These are phyloP conservation scores for Phoma sp. DNA, from an alignment of 2,329 filamentous ascomycete genomes.

Conservation along the genomic window DNA sequence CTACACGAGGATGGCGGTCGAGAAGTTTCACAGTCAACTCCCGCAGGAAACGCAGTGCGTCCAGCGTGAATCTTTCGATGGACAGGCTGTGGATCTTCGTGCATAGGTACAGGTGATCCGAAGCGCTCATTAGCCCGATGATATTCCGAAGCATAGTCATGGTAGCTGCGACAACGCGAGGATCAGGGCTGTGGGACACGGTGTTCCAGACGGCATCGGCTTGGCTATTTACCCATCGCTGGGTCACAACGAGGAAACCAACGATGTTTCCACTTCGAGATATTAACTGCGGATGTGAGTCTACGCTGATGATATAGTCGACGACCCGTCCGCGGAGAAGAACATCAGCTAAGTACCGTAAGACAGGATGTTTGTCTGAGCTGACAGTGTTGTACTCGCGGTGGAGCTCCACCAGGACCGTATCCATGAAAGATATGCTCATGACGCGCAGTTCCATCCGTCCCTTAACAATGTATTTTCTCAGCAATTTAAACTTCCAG, in stretches of 20 bases:
- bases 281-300: slow-evolving; percentile 91
- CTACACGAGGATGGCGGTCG: slow-evolving; percentile 15
- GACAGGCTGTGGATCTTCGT: slow-evolving; percentile 66
- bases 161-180: slow-evolving; percentile 81
- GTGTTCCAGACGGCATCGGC: slow-evolving; percentile 86
- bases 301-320: slow-evolving; percentile 86
- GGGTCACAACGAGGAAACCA: slow-evolving; percentile 82
- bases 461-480: slow-evolving; percentile 77
- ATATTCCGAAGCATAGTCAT: slow-evolving; percentile 68
- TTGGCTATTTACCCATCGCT: slow-evolving; percentile 72
- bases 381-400: slow-evolving; percentile 55
- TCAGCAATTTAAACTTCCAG: slow-evolving; percentile 74
- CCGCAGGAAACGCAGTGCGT: slow-evolving; percentile 41
- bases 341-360: slow-evolving; percentile 72
- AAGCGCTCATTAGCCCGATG: slow-evolving; percentile 51
- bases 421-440: slow-evolving; percentile 76
- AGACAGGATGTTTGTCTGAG: slow-evolving; percentile 56
- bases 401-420: slow-evolving; percentile 70
- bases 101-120: slow-evolving; percentile 66
- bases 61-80: slow-evolving; percentile 37
- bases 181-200: slow-evolving; percentile 80
- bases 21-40: slow-evolving; percentile 33
- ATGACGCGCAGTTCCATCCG: slow-evolving; percentile 90
- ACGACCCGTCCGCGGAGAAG: slow-evolving; percentile 75
- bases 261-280: slow-evolving; percentile 81